Evolutionary conservation across 805 yeast genomes (phyloP).

Genomic region (Candida schatavii): DNA sequence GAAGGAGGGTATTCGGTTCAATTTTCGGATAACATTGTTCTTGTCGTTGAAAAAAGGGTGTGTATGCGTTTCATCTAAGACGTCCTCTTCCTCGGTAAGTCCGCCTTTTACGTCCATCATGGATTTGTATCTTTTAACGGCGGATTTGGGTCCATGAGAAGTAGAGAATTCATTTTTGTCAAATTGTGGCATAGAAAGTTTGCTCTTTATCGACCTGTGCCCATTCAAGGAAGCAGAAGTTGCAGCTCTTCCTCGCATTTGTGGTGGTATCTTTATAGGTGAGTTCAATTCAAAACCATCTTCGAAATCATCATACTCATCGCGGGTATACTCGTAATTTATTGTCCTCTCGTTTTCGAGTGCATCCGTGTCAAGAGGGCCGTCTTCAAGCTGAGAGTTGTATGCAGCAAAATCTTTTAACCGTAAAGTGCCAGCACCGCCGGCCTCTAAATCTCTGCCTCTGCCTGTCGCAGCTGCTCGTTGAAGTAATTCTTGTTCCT

Average conservation of each 20-base stretch:
- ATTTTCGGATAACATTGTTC: slow-evolving; percentile 32
- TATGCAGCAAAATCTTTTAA: slow-evolving; percentile 23
- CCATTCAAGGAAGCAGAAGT: neutral
- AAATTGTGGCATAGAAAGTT: slow-evolving; percentile 5
- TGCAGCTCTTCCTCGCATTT: slow-evolving; percentile 1
- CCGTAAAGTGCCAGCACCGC: slow-evolving; percentile 28
- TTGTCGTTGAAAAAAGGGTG: slow-evolving; percentile 28
- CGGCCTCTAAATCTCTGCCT: slow-evolving; percentile 6
- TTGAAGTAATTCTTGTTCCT: slow-evolving; percentile 27
- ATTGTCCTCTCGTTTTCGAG: slow-evolving; percentile 33
- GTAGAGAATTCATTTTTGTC: slow-evolving; percentile 1
- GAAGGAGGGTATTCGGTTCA: slow-evolving; percentile 43
- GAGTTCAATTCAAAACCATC: slow-evolving; percentile 31
- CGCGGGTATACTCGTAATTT: slow-evolving; percentile 34
- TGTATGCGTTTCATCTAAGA: slow-evolving; percentile 7
- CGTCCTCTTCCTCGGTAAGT: neutral
- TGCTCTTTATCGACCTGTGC: neutral
- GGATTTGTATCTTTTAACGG: slow-evolving; percentile 29
- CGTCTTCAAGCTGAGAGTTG: slow-evolving; percentile 3
- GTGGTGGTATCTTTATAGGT: slow-evolving; percentile 7
- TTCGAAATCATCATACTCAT: slow-evolving; percentile 36
- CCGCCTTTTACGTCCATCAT: slow-evolving; percentile 26
- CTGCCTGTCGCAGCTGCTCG: slow-evolving; percentile 10
- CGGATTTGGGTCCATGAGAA: slow-evolving; percentile 1
- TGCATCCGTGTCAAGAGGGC: slow-evolving; percentile 12